Percentiles rank a stretch among this genome's conserved stretches.
These are phyloP conservation scores for Neolentinus lepideus DNA, from an alignment of 1,284 basidiomycete species.

Conservation along the genomic window DNA sequence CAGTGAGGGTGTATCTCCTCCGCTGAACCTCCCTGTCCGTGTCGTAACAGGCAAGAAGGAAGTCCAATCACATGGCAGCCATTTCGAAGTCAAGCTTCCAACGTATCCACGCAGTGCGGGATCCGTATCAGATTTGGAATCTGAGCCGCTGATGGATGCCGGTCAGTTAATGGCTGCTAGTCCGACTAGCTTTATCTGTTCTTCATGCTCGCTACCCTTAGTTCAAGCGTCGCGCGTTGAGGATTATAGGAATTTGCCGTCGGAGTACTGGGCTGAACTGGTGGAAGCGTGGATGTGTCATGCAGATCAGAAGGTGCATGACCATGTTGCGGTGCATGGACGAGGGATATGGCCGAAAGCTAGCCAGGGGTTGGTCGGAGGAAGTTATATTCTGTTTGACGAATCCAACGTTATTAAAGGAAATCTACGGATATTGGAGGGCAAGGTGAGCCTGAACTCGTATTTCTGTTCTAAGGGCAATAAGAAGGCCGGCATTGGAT, in stretches of 20 bases:
- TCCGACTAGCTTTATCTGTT: constrained; percentile 62
- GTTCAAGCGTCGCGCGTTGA: constrained; percentile 42
- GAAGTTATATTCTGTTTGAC: constrained; percentile 78
- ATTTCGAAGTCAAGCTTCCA: constrained; percentile 15
- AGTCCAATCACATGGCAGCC: constrained; percentile 30
- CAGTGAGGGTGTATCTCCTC: constrained; percentile 46
- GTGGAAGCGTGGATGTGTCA: constrained; percentile 99
- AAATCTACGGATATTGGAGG: constrained; percentile 43
- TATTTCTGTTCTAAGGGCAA: constrained; percentile 40
- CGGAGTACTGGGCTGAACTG: constrained; percentile 95
- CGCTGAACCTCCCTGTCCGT: constrained; percentile 59
- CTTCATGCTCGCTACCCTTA: constrained; percentile 70
- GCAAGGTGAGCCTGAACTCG: constrained; percentile 47
- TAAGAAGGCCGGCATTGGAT: constrained; percentile 85
- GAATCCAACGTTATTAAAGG: constrained; percentile 44
- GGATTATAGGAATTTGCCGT: constrained; percentile 80
- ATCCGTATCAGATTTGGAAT: constrained; percentile 1
- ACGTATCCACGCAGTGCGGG: constrained; percentile 4
- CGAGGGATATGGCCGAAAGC: constrained; percentile 75
- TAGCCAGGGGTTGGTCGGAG: constrained; percentile 75
- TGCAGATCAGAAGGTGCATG: constrained; percentile 75
- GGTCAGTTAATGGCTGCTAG: constrained; percentile 44
- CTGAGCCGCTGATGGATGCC: constrained; percentile 51
- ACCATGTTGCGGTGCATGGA: constrained; percentile 58
- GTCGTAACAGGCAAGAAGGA: constrained; percentile 54